Evolutionary conservation across 768 basidiomycete genomes (phyloP).

Genomic region (Mycena olivaceomarginata): DNA sequence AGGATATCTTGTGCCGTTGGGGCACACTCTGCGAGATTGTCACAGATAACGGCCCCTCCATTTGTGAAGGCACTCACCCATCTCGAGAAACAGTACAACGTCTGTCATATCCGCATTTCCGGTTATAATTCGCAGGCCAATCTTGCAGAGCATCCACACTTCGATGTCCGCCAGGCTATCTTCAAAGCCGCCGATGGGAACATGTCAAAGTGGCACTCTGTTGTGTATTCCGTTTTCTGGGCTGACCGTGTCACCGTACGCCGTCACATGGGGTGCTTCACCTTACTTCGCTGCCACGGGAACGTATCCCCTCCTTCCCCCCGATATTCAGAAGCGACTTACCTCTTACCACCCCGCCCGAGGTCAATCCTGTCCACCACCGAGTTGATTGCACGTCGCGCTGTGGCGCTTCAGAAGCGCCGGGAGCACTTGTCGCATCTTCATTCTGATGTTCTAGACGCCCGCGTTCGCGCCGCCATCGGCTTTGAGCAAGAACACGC

Average conservation of each 20-base stretch:
- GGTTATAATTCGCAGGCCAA: slow-evolving; percentile 19
- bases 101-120: slow-evolving; percentile 13
- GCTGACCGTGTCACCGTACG: slow-evolving; percentile 45
- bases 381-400: slow-evolving; percentile 47
- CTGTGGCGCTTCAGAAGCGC: slow-evolving; percentile 49
- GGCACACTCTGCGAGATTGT: slow-evolving; percentile 38
- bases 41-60: slow-evolving; percentile 44
- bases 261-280: slow-evolving; percentile 35
- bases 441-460: slow-evolving; percentile 24
- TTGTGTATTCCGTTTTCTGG: slow-evolving; percentile 43
- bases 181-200: slow-evolving; percentile 41
- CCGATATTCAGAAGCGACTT: slow-evolving; percentile 12
- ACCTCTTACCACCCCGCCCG: slow-evolving; percentile 48
- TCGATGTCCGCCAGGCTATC: slow-evolving; percentile 36
- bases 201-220: slow-evolving; percentile 36
- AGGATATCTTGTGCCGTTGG: slow-evolving; percentile 48
- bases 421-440: slow-evolving; percentile 34
- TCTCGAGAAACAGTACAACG: slow-evolving; percentile 22
- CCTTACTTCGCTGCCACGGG: slow-evolving; percentile 39
- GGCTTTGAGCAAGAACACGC: slow-evolving; percentile 46
- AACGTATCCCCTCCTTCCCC: no score
- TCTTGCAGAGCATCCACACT: slow-evolving; percentile 30
- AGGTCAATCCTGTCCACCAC: slow-evolving; percentile 45
- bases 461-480: slow-evolving; percentile 35
- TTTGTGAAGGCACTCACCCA: slow-evolving; percentile 31